Evolutionary conservation across 345 rosid genomes (phyloP), one percentile per base, ranked within the genome.

Genomic region (Pugionium dolabratum): DNA sequence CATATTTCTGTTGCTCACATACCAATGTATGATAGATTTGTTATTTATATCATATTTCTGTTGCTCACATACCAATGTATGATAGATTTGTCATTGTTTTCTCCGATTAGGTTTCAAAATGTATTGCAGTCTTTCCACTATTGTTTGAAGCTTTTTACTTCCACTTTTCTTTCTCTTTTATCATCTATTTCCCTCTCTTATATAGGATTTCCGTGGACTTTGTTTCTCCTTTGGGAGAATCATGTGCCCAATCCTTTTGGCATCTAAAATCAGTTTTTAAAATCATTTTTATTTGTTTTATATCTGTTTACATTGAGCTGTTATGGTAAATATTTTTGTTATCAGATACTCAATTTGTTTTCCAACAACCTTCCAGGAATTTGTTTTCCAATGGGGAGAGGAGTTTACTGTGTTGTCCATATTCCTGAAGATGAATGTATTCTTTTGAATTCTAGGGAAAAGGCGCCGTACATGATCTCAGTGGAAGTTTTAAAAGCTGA

Each of bases 341-440:
- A 59, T 60, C 53, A 60, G 44, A 37, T 46, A 46, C 57, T 61
- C 18, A 73, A 18, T 18, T 27, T 61, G 6, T 29, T 30, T 52
- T 9, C 57, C 73, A 67, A 65, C 54, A 71, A 66, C 40, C 67
- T 67, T 62, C 48, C 83, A 95, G 99, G 99, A 61, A 71, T 95
- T 66, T 95, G 97, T 85, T 95, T 91, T 82, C 99, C 97, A 37
- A 77, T 95, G 97, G 99, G 97, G 72, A 91, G 79, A 78, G 99
- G 97, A 67, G 72, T 89, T 84, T 86, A 84, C 72, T 91, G 95
- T 36, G 96, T 91, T 74, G 84, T 95, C 69, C 97, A 89, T 80
- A 89, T 95, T 68, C 99, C 97, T 56, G 97, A 88, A 83, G 97
- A 88, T 65, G 99, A 95, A 84, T 93, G 89, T 73, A 87, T 88